phyloP scores from a whole-genome alignment of 2,329 filamentous ascomycete species.

The Bimuria novae-zelandiae region DNA sequence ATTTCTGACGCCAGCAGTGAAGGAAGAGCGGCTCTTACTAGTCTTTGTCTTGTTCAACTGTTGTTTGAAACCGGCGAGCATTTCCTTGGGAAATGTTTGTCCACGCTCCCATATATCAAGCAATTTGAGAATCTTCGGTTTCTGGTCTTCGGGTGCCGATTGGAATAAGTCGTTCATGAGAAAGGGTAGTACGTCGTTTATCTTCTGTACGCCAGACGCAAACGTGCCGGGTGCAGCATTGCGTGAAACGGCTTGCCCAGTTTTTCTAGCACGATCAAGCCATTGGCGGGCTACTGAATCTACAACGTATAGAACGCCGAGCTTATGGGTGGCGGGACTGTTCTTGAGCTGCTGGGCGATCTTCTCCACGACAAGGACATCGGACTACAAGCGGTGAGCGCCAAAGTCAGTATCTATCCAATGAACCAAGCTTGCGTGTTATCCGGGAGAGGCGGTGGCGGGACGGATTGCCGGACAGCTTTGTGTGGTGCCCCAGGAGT shows the following conservation, averaged over 20 bases:
- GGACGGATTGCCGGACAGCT: too few species aligned
- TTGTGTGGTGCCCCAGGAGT: neutral
- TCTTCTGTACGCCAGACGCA: slow-evolving; percentile 92
- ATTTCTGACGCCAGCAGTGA: too few species aligned
- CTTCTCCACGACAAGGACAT: slow-evolving; percentile 93
- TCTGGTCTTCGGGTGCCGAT: slow-evolving; percentile 89
- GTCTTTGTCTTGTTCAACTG: slow-evolving; percentile 68
- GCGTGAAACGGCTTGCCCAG: slow-evolving; percentile 76
- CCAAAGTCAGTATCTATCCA: slow-evolving; percentile 31
- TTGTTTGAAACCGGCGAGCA: slow-evolving; percentile 83
- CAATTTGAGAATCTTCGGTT: slow-evolving; percentile 93
- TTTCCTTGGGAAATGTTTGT: slow-evolving; percentile 80
- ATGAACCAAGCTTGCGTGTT: neutral
- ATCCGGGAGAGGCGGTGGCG: slow-evolving; percentile 1
- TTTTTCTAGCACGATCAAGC: slow-evolving; percentile 90
- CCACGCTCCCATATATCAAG: slow-evolving; percentile 98
- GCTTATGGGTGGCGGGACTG: slow-evolving; percentile 90
- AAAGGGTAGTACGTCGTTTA: slow-evolving; percentile 90
- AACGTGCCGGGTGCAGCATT: slow-evolving; percentile 88
- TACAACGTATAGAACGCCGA: slow-evolving; percentile 99
- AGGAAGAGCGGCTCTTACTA: slow-evolving; percentile 60
- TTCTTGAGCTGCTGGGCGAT: slow-evolving; percentile 98
- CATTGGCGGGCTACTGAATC: slow-evolving; percentile 99
- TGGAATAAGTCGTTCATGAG: slow-evolving; percentile 95
- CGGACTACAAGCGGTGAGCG: slow-evolving; percentile 65